Evolutionary conservation across 2,329 filamentous ascomycete species (phyloP).

Genomic region (Epichloe hybrida): DNA sequence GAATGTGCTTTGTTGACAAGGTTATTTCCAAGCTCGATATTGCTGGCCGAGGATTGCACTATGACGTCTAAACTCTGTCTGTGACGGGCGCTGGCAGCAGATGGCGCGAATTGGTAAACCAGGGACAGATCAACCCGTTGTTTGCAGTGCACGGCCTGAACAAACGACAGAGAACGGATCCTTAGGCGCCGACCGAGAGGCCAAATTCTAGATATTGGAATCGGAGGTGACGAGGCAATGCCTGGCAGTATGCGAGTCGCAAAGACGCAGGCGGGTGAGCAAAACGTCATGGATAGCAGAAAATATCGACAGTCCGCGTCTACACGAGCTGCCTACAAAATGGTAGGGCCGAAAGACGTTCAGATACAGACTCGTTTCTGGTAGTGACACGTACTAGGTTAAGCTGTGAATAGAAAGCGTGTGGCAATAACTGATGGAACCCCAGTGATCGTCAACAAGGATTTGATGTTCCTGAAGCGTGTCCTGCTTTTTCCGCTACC

Average conservation of each 20-base stretch:
- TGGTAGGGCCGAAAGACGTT: no score
- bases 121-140: neutral
- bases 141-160: neutral
- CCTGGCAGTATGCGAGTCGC: neutral
- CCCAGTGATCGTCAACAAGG: no score
- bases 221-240: neutral
- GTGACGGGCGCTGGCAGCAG: neutral
- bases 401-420: no score
- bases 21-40: neutral
- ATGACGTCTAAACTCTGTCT: neutral
- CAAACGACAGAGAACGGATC: neutral
- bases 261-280: neutral
- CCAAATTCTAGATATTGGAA: neutral
- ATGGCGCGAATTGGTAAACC: neutral
- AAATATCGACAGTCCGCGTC: neutral
- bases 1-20: neutral
- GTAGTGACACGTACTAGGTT: no score
- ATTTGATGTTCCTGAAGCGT: no score
- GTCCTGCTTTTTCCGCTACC: no score
- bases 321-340: no score
- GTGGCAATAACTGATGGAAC: no score
- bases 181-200: neutral
- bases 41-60: neutral
- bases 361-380: no score
- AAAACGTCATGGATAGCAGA: constrained; percentile 1